phyloP scores from a whole-genome alignment of 2,329 filamentous ascomycete species.

The Alternaria viburni region DNA sequence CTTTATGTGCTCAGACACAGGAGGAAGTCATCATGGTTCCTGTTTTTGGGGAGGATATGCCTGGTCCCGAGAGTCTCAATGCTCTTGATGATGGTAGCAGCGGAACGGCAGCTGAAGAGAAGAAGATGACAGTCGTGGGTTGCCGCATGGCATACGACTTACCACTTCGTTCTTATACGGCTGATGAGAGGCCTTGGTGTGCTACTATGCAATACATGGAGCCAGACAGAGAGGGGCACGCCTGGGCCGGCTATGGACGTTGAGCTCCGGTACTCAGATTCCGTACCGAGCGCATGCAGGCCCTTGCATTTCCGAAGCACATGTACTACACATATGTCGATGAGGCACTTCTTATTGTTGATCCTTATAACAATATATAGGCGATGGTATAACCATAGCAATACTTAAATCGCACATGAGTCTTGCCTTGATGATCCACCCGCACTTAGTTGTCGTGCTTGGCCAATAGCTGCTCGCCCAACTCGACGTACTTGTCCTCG shows the following conservation, averaged over 20 bases:
- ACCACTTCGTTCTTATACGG: conserved; percentile 70
- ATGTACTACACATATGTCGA: not conserved
- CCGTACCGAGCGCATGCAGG: not conserved
- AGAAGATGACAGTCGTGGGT: conserved; percentile 59
- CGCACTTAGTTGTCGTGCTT: conserved; percentile 65
- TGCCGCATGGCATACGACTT: conserved; percentile 83
- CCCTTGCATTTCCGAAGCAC: not conserved
- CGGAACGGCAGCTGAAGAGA: not conserved
- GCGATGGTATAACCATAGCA: conserved; percentile 34
- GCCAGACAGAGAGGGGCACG: conserved; percentile 65
- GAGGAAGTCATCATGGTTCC: conserved; percentile 65
- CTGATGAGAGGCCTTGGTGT: conserved; percentile 77
- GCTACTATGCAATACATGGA: conserved; percentile 65
- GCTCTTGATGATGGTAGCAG: conserved; percentile 14
- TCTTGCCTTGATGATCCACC: not conserved
- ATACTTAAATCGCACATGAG: conserved; percentile 10
- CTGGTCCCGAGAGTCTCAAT: conserved; percentile 41
- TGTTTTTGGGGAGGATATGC: conserved; percentile 68
- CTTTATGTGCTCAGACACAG: conserved; percentile 48
- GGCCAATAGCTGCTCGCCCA: conserved; percentile 74
- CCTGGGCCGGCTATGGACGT: conserved; percentile 44
- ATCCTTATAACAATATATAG: not conserved
- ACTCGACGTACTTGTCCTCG: conserved; percentile 76
- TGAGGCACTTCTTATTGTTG: not conserved
- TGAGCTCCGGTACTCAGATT: not conserved